phyloP scores from a whole-genome alignment of 352 stramenopile species.

The Globisporangium echinulatum region DNA sequence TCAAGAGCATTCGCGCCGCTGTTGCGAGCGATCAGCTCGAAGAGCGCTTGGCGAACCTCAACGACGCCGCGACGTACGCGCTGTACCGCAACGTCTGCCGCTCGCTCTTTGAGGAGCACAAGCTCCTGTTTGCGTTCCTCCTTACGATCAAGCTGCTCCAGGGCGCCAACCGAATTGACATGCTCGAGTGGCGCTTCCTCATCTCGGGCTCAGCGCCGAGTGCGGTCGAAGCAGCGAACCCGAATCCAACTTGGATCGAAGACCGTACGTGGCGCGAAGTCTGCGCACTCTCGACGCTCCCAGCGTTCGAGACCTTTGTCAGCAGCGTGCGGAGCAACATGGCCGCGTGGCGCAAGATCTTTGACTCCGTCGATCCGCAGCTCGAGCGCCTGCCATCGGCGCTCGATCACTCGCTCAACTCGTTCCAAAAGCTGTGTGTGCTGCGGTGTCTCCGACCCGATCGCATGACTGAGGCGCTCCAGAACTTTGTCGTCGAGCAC shows the following conservation, averaged over 20 bases:
- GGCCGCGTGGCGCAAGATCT: constrained; percentile 31
- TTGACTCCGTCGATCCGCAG: constrained; percentile 36
- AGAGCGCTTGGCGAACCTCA: constrained; percentile 78
- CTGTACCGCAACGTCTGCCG: constrained; percentile 93
- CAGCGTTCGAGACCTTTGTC: constrained; percentile 22
- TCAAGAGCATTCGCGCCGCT: constrained; percentile 81
- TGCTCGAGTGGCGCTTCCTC: constrained; percentile 91
- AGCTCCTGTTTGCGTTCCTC: constrained; percentile 92
- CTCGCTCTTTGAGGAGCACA: constrained; percentile 93
- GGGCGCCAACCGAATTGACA: constrained; percentile 72
- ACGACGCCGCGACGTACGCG: constrained; percentile 91
- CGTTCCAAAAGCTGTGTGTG: constrained; percentile 51
- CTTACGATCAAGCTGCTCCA: constrained; percentile 85
- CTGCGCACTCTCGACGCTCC: constrained; percentile 29
- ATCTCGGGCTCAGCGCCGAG: constrained; percentile 80
- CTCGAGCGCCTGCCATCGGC: constrained; percentile 24
- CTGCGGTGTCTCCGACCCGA: constrained; percentile 53
- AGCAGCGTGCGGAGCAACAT: constrained; percentile 19
- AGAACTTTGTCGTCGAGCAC: constrained; percentile 77
- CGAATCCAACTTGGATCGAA: constrained; percentile 28
- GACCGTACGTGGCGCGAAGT: constrained; percentile 34
- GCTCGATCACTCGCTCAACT: constrained; percentile 27
- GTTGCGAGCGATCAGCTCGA: constrained; percentile 84
- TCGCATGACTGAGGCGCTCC: constrained; percentile 65
- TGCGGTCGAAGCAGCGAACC: constrained; percentile 20